phyloP scores from a whole-genome alignment of 495 filamentous ascomycete species.

The Hyaloscypha hepaticicola region DNA sequence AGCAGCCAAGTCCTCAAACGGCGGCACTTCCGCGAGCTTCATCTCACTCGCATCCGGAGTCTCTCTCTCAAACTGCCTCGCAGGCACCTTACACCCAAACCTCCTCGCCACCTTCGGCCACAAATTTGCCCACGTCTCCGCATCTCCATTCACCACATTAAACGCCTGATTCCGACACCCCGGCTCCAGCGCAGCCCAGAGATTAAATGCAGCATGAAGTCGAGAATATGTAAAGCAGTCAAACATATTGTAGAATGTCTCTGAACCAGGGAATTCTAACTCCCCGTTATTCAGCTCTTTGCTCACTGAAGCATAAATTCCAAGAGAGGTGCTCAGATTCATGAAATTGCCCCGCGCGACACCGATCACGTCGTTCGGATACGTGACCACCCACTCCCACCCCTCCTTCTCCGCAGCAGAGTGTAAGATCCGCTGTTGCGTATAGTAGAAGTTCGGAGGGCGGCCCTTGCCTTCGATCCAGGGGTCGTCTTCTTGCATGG shows the following conservation, averaged over 20 bases:
- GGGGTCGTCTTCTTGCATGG: constrained; percentile 32
- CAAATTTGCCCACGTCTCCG: constrained; percentile 34
- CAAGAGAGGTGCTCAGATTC: constrained; percentile 33
- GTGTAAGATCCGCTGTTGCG: constrained; percentile 35
- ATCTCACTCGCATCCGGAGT: constrained; percentile 25
- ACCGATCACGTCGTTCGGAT: constrained; percentile 35
- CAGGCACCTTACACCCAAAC: too few relatives aligned
- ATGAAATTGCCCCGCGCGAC: constrained; percentile 36
- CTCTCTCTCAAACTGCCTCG: constrained; percentile 11
- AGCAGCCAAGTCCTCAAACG: constrained; percentile 41
- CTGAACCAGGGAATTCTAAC: constrained; percentile 22
- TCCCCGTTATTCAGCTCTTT: constrained; percentile 27
- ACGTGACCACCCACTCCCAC: constrained; percentile 38
- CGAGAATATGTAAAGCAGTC: background rate
- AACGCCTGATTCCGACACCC: constrained; percentile 34
- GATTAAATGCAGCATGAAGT: constrained; percentile 1
- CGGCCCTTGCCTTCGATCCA: constrained; percentile 25
- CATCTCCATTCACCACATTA: constrained; percentile 35
- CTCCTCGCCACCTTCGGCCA: constrained; percentile 32
- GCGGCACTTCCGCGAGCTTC: constrained; percentile 39
- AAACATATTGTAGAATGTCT: background rate
- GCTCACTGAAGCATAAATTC: constrained; percentile 34
- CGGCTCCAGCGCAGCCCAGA: constrained; percentile 7
- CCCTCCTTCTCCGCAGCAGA: constrained; percentile 23
- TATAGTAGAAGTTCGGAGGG: constrained; percentile 38